Evolutionary conservation across 2,329 filamentous ascomycete genomes (phyloP).

Genomic region (Pezicula rhizophila): DNA sequence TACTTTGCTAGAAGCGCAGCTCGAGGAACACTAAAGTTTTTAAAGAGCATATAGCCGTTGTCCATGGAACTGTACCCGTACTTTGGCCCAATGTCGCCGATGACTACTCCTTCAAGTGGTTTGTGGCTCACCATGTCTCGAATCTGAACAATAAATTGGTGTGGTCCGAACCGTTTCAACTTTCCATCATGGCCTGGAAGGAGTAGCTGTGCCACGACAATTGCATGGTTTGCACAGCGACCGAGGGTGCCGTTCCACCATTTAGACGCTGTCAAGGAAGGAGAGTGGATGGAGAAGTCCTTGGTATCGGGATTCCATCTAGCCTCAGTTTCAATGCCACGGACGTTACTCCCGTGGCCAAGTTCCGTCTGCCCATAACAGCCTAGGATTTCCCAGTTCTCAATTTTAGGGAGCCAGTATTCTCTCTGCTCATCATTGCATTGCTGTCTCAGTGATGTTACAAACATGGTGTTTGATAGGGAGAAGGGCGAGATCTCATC

Average conservation of each 20-base stretch:
- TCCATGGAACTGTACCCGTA: conserved; percentile 23
- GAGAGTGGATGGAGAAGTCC: conserved; percentile 27
- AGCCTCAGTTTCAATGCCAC: conserved; percentile 28
- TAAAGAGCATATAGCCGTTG: conserved; percentile 29
- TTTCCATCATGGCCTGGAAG: conserved; percentile 20
- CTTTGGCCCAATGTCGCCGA: conserved; percentile 26
- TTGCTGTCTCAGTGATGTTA: too few species aligned
- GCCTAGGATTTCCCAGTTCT: conserved; percentile 21
- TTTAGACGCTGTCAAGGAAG: conserved; percentile 23
- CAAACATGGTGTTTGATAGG: too few species aligned
- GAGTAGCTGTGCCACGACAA: conserved; percentile 27
- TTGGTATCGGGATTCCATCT: conserved; percentile 24
- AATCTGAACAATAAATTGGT: conserved; percentile 26
- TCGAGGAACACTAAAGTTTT: conserved; percentile 28
- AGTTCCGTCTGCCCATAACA: conserved; percentile 28
- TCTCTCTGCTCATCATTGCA: too few species aligned
- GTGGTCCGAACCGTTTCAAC: conserved; percentile 25
- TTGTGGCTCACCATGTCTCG: conserved; percentile 21
- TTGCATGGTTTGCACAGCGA: conserved; percentile 23
- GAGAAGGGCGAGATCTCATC: too few species aligned
- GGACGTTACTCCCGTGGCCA: conserved; percentile 27
- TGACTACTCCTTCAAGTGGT: conserved; percentile 21
- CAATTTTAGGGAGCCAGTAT: conserved; percentile 11
- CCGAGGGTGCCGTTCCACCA: conserved; percentile 28
- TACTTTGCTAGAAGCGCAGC: conserved; percentile 26